Conservation (phyloP, 345 rosid species). For the Eutrema heterophyllum region DNA sequence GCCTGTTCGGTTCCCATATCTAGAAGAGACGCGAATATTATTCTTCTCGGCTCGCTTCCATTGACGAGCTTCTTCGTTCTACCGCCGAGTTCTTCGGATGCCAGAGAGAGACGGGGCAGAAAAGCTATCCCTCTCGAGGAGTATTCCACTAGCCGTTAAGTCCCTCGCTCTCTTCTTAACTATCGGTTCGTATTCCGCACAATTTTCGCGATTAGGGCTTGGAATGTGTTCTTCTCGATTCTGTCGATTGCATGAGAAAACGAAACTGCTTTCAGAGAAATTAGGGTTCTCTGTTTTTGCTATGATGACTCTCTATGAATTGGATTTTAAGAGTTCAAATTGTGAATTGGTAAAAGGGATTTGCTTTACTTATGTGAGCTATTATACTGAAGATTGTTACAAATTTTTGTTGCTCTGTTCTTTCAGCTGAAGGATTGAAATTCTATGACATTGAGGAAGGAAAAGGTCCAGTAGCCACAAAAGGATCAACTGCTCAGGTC, state of each 20-base stretch:
- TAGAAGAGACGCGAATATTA: conserved; percentile 49
- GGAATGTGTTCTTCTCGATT: background rate
- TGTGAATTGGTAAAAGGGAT: background rate
- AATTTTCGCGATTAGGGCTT: background rate
- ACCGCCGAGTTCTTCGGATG: conserved; percentile 48
- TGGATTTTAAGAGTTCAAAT: background rate
- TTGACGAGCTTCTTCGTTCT: conserved; percentile 36
- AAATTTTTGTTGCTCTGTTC: conserved; percentile 6
- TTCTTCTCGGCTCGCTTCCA: conserved; percentile 43
- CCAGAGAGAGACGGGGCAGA: conserved; percentile 79
- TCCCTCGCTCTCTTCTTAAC: conserved; percentile 17
- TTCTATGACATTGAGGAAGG: conserved; percentile 81
- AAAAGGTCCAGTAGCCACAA: conserved; percentile 68
- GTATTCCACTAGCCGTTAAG: conserved; percentile 58
- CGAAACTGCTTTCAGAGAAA: background rate
- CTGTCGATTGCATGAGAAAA: too few relatives aligned
- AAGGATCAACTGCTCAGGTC: conserved; percentile 78
- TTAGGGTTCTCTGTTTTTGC: background rate
- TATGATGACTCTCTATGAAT: background rate
- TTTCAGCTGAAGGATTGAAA: conserved; percentile 74
- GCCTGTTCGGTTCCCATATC: conserved; percentile 42
- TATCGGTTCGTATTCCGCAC: conserved; percentile 30
- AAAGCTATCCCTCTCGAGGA: conserved; percentile 67
- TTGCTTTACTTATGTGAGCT: background rate
- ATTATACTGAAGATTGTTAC: conserved; percentile 5